Conservation (phyloP, 139 green algal genomes). For the Penium margaritaceum region DNA sequence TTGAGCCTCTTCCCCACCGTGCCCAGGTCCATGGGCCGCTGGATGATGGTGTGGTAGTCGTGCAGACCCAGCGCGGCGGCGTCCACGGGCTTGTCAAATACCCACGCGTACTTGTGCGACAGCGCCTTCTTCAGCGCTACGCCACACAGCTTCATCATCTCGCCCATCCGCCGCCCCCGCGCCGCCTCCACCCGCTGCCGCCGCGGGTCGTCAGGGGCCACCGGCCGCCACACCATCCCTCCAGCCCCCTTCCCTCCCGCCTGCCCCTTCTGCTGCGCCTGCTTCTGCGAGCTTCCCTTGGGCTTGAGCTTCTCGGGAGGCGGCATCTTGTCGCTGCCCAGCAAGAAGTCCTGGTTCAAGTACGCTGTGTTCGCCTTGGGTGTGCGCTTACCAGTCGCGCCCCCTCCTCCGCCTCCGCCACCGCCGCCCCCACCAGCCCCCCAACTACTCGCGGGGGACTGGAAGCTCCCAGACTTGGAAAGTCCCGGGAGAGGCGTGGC, state of each 20-base stretch:
- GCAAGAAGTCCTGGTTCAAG: too few relatives aligned
- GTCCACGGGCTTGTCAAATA: constrained; percentile 79
- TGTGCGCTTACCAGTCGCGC: too few relatives aligned
- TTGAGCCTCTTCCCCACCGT: constrained; percentile 30
- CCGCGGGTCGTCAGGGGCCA: too few relatives aligned
- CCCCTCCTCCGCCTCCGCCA: too few relatives aligned
- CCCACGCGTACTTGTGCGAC: constrained; percentile 67
- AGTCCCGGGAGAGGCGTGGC: too few relatives aligned
- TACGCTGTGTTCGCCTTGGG: too few relatives aligned
- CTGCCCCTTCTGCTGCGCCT: not conserved
- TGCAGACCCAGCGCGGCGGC: constrained; percentile 51
- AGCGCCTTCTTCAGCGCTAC: constrained; percentile 15
- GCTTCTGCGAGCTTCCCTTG: not conserved
- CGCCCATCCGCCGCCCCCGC: constrained; percentile 10
- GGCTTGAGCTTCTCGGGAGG: not conserved
- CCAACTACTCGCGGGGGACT: too few relatives aligned
- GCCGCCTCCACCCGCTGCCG: constrained; percentile 20
- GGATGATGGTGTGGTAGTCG: constrained; percentile 70
- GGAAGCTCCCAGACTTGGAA: too few relatives aligned
- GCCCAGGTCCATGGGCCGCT: constrained; percentile 52
- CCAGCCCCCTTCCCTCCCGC: too few relatives aligned
- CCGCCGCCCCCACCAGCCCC: too few relatives aligned
- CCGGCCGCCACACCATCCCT: too few relatives aligned
- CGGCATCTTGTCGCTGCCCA: not conserved
- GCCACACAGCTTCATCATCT: constrained; percentile 31